These are phyloP conservation scores for Cadophora luteo-olivacea DNA, from an alignment of 2,329 filamentous ascomycete genomes.

Conservation along the genomic window DNA sequence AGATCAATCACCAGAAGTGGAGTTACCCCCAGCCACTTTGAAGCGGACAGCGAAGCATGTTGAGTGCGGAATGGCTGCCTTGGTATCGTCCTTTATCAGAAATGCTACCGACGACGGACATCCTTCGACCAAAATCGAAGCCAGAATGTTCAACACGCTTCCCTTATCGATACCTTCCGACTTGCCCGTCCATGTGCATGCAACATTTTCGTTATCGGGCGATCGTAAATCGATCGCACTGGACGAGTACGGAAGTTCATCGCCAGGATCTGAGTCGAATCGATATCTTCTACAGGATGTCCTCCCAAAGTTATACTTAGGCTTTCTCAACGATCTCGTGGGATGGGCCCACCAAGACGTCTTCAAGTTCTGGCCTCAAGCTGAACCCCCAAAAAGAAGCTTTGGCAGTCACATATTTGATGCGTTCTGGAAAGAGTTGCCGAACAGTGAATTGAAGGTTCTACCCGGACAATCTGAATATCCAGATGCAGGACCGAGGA, in stretches of 20 bases:
- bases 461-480: slow-evolving; percentile 25
- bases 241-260: slow-evolving; percentile 29
- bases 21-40: slow-evolving; percentile 24
- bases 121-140: no score
- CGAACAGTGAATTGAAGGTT: no score
- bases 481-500: no score
- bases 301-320: slow-evolving; percentile 39
- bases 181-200: slow-evolving; percentile 43
- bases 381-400: slow-evolving; percentile 21
- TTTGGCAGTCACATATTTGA: slow-evolving; percentile 28
- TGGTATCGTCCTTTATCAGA: no score
- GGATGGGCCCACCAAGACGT: slow-evolving; percentile 23
- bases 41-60: slow-evolving; percentile 35
- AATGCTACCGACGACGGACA: no score
- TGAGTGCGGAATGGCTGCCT: slow-evolving; percentile 36
- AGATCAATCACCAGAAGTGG: no score
- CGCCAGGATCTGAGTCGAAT: slow-evolving; percentile 39
- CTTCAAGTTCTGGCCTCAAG: slow-evolving; percentile 38
- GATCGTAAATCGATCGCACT: slow-evolving; percentile 40
- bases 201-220: slow-evolving; percentile 43
- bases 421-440: slow-evolving; percentile 37
- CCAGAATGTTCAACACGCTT: slow-evolving; percentile 35
- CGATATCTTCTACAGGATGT: slow-evolving; percentile 33
- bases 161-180: slow-evolving; percentile 35
- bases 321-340: slow-evolving; percentile 35